Conservation (phyloP, 768 basidiomycete genomes). For the Pholiota microspora region DNA sequence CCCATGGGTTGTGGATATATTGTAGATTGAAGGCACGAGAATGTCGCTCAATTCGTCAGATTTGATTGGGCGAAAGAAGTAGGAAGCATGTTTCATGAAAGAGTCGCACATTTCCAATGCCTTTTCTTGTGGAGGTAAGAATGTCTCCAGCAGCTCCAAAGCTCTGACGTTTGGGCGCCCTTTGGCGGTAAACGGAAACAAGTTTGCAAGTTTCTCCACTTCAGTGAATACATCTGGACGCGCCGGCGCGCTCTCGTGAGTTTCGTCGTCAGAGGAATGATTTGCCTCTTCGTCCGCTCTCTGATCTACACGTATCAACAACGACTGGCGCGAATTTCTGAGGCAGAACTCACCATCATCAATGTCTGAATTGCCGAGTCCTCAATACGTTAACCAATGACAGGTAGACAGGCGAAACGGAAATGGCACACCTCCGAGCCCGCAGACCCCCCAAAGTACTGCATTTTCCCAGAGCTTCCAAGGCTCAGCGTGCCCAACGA, state of each 20-base stretch:
- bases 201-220: constrained; percentile 34
- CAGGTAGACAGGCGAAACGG: background rate
- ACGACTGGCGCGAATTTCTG: background rate
- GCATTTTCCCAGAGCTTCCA: constrained; percentile 56
- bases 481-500: constrained; percentile 65
- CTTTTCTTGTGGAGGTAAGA: constrained; percentile 44
- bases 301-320: background rate
- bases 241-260: constrained; percentile 4
- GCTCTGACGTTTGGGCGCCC: constrained; percentile 26
- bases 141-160: constrained; percentile 34
- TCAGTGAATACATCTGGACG: constrained; percentile 19
- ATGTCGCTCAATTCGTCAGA: constrained; percentile 42
- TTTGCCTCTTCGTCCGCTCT: constrained; percentile 34
- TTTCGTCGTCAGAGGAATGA: constrained; percentile 19
- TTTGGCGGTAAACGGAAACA: constrained; percentile 39
- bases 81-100: constrained; percentile 44
- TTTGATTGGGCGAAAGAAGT: constrained; percentile 51
- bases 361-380: constrained; percentile 29
- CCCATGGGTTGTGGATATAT: constrained; percentile 12
- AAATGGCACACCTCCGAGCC: constrained; percentile 50
- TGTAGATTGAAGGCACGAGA: constrained; percentile 40
- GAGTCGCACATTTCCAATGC: constrained; percentile 38
- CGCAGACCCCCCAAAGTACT: constrained; percentile 64
- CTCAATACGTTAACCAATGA: background rate
- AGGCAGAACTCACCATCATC: constrained; percentile 33